These are phyloP conservation scores for Eimeria praecox DNA, from an alignment of 169 alveolate genomes.

Conservation along the genomic window DNA sequence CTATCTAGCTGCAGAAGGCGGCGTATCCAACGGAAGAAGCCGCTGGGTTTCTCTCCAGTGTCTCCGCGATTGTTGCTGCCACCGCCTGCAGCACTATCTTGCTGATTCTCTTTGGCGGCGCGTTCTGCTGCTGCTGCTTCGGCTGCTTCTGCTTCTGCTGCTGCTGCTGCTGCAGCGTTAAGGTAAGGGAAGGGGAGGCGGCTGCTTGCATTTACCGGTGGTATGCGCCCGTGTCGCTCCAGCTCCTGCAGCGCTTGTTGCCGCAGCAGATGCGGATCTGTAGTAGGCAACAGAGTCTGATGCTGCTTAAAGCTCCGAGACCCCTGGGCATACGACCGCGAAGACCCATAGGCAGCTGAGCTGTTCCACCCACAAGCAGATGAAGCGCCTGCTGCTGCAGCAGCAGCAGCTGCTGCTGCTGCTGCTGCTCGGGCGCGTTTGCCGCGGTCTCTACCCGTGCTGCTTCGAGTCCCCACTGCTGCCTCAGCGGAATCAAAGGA, in stretches of 20 bases:
- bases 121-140: slow-evolving; percentile 23
- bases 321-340: background rate
- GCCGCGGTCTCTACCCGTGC: slow-evolving; percentile 24
- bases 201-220: slow-evolving; percentile 15
- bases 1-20: slow-evolving; percentile 1
- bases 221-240: slow-evolving; percentile 40
- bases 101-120: background rate
- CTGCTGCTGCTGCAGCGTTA: slow-evolving; percentile 69
- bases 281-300: background rate
- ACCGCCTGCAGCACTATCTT: background rate
- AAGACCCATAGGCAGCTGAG: background rate
- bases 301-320: background rate
- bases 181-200: slow-evolving; percentile 69
- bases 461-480: slow-evolving; percentile 17
- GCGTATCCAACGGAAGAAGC: background rate
- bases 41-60: background rate
- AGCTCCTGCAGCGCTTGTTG: slow-evolving; percentile 64
- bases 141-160: slow-evolving; percentile 71
- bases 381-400: slow-evolving; percentile 1
- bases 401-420: background rate
- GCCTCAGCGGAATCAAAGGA: background rate
- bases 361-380: too few relatives aligned
- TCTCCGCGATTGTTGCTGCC: background rate
- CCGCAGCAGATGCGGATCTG: slow-evolving; percentile 23
- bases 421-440: slow-evolving; percentile 33